Evolutionary conservation across 2,329 filamentous ascomycete species (phyloP), one percentile per base, ranked within the genome.

Genomic region (Trichoderma endophyticum): DNA sequence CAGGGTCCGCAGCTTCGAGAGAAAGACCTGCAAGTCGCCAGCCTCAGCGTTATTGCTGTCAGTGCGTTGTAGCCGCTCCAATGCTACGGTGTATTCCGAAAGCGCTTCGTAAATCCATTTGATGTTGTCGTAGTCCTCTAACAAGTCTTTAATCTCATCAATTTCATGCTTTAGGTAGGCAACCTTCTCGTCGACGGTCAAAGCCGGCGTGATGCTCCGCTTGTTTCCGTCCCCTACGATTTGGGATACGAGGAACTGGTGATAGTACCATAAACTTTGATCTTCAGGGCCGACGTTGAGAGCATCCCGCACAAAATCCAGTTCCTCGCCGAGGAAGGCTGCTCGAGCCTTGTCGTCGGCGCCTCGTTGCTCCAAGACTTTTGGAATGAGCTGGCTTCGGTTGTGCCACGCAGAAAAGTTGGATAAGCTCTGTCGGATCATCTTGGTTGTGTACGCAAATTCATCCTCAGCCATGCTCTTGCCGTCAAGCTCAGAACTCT

Each of bases 351-450:
- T 82, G 63, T 89, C 86, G 73, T 88, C 87, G 2, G 93, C 91
- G 0, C 85, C 81, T 63, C 93, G 88, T 81, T 97, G 93, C 21
- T 89, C 83, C 64, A 98, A 84, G 24, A 98, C 82, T 54, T 88
- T 87, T 56, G 93, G 89, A 70, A 98, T 96, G 26, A 98, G 86
- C 78, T 93, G 93, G 76, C 92, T 94, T 66, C 96, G 90, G 78
- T 92, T 92, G 80, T 99, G 96, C 95, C 96, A 98, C 2, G 96
- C 96, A 4, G 94, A 98, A 80, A 98, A 99, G 80, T 99, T 99
- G 54, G 93, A 97, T 62, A 99, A 85, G 77, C 97, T 93, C n/a
- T 83, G 84, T 54, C 87, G 84, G 77, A 98, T 94, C 93, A 95
- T 98, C 78, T 89, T 92, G 15, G 92, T 95, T 1, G 96, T 98